Evolutionary conservation across 306 rosid species (phyloP).

Genomic region (Prunus fruticosa): DNA sequence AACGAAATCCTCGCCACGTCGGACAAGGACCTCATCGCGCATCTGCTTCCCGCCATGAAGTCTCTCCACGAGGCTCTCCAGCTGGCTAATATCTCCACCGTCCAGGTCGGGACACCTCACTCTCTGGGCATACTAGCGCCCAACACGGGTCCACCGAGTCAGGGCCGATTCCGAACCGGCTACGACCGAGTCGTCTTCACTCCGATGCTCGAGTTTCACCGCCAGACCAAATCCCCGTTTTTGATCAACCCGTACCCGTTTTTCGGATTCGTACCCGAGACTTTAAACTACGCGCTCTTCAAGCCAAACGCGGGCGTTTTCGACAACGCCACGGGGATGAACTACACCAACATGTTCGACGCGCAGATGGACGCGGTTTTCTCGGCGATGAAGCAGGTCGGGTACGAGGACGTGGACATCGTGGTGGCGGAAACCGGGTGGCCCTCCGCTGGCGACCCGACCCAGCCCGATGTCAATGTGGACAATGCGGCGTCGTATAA

Average conservation of each 20-base stretch:
- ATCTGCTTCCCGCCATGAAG: slow-evolving; percentile 69
- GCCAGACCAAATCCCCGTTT: slow-evolving; percentile 62
- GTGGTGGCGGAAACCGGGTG: slow-evolving; percentile 85
- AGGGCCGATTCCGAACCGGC: slow-evolving; percentile 60
- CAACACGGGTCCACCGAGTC: slow-evolving; percentile 67
- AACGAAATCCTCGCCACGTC: slow-evolving; percentile 87
- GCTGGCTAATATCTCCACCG: slow-evolving; percentile 41
- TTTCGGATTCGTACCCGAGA: slow-evolving; percentile 45
- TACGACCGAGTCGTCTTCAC: slow-evolving; percentile 56
- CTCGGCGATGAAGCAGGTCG: slow-evolving; percentile 82
- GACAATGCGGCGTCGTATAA: slow-evolving; percentile 70
- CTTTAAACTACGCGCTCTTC: slow-evolving; percentile 58
- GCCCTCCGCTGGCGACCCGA: slow-evolving; percentile 81
- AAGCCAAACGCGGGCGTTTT: slow-evolving; percentile 68
- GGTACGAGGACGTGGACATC: slow-evolving; percentile 66
- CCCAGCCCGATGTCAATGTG: slow-evolving; percentile 49
- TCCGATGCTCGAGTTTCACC: slow-evolving; percentile 65
- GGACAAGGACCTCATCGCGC: slow-evolving; percentile 66
- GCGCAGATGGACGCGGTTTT: slow-evolving; percentile 84
- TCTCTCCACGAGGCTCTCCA: slow-evolving; percentile 49
- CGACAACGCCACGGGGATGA: slow-evolving; percentile 47
- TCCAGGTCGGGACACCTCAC: slow-evolving; percentile 68
- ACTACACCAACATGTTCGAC: slow-evolving; percentile 88
- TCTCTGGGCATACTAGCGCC: slow-evolving; percentile 71
- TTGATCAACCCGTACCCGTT: slow-evolving; percentile 84